These are phyloP conservation scores for Clavaria fumosa DNA, from an alignment of 768 basidiomycete genomes.

Conservation along the genomic window DNA sequence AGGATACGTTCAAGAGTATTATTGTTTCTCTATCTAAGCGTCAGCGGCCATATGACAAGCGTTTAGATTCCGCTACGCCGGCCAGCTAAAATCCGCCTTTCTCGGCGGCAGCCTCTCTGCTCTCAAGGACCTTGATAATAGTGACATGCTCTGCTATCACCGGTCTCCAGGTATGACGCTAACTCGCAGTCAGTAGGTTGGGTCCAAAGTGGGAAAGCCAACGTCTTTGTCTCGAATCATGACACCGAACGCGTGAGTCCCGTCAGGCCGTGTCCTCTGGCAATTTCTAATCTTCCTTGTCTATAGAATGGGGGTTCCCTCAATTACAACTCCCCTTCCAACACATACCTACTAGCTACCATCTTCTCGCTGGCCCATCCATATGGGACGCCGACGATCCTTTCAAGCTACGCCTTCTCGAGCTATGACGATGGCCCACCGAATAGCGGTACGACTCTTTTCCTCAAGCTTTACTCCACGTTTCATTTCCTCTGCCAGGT, in stretches of 20 bases:
- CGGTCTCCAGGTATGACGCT: not conserved
- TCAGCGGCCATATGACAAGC: not conserved
- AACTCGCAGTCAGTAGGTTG: slow-evolving; percentile 27
- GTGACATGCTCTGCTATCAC: slow-evolving; percentile 21
- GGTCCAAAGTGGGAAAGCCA: slow-evolving; percentile 36
- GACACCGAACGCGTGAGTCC: slow-evolving; percentile 50
- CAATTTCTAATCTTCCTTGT: not conserved
- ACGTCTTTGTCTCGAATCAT: slow-evolving; percentile 55
- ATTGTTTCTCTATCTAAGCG: not conserved
- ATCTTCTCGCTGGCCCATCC: slow-evolving; percentile 55
- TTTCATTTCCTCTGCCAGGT: too few relatives aligned
- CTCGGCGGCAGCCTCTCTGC: slow-evolving; percentile 31
- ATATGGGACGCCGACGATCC: slow-evolving; percentile 48
- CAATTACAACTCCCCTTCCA: slow-evolving; percentile 44
- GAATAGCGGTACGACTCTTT: slow-evolving; percentile 29
- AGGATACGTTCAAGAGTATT: slow-evolving; percentile 53
- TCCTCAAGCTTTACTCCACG: too few relatives aligned
- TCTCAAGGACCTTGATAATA: slow-evolving; percentile 35
- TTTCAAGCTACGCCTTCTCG: slow-evolving; percentile 41
- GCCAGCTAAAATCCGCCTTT: slow-evolving; percentile 36
- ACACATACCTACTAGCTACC: slow-evolving; percentile 42
- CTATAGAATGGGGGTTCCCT: slow-evolving; percentile 35
- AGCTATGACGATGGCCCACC: slow-evolving; percentile 42
- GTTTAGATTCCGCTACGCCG: slow-evolving; percentile 42
- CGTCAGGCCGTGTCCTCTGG: not conserved